Conservation (phyloP, 2,329 filamentous ascomycete species). For the Pseudomassariella vexata region DNA sequence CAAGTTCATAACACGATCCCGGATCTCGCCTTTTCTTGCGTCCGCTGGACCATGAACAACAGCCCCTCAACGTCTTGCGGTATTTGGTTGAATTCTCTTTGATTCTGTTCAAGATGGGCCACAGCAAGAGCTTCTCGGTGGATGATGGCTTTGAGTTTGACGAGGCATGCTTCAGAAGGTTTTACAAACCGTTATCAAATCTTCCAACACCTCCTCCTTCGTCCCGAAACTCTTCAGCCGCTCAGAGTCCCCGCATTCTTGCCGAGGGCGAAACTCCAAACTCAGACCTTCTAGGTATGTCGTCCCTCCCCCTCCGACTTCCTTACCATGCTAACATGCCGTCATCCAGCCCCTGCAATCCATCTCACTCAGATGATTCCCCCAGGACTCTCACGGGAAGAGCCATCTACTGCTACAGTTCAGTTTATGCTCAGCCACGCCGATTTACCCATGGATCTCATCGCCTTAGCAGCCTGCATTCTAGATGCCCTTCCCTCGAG, state of each 20-base stretch:
- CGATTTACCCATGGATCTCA: conserved; percentile 52
- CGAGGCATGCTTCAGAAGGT: conserved; percentile 49
- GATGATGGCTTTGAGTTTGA: conserved; percentile 44
- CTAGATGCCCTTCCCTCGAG: conserved; percentile 58
- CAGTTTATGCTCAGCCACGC: conserved; percentile 56
- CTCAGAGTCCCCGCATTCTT: conserved; percentile 35
- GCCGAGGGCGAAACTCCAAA: conserved; percentile 39
- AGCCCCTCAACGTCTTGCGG: too few relatives aligned
- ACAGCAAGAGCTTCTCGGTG: conserved; percentile 26
- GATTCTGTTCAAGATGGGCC: conserved; percentile 22
- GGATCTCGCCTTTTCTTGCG: too few relatives aligned
- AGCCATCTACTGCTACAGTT: conserved; percentile 52
- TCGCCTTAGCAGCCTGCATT: conserved; percentile 61
- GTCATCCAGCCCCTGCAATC: conserved; percentile 51
- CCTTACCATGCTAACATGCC: conserved; percentile 17
- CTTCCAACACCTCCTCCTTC: conserved; percentile 62
- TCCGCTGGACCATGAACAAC: too few relatives aligned
- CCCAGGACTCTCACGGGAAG: conserved; percentile 53
- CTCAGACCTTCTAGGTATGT: conserved; percentile 34
- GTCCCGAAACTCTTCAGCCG: conserved; percentile 36
- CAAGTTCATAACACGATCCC: too few relatives aligned
- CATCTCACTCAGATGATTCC: conserved; percentile 64
- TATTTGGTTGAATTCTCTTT: conserved; percentile 1
- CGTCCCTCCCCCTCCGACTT: conserved; percentile 5
- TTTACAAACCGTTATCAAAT: conserved; percentile 62